These are phyloP conservation scores for Nicotiana knightiana DNA, from an alignment of 257 asterid genomes.

Conservation along the genomic window DNA sequence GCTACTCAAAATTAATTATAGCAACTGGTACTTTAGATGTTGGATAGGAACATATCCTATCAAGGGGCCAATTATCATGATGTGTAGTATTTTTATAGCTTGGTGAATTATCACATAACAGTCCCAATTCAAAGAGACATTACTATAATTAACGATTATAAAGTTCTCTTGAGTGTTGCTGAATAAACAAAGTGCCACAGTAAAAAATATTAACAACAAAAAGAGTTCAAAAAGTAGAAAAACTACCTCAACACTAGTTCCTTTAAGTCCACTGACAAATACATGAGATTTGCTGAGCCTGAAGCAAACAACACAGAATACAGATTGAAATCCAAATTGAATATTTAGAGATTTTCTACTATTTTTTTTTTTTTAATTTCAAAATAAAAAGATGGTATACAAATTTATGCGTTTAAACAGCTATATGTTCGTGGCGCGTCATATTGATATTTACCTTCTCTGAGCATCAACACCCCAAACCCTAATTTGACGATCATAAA, in stretches of 20 bases:
- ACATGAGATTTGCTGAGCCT: slow-evolving; percentile 92
- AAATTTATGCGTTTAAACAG: neutral
- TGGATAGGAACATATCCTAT: neutral
- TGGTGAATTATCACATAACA: neutral
- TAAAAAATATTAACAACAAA: neutral
- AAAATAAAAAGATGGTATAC: neutral
- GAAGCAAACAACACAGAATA: neutral
- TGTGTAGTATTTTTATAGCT: neutral
- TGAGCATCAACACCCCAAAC: slow-evolving; percentile 99
- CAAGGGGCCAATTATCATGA: neutral
- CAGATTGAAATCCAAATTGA: neutral
- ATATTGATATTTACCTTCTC: slow-evolving; percentile 43
- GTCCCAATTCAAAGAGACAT: neutral
- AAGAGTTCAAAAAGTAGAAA: neutral
- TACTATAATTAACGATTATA: neutral
- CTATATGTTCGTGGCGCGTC: neutral
- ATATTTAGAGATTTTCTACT: neutral
- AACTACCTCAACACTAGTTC: slow-evolving; percentile 75
- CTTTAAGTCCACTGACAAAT: slow-evolving; percentile 80
- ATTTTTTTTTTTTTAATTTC: neutral
- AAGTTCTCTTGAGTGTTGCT: neutral
- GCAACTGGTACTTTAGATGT: neutral
- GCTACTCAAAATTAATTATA: neutral
- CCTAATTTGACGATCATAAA: slow-evolving; percentile 98
- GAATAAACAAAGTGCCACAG: neutral